Percentiles rank a stretch among this genome's conserved stretches.
phyloP scores from a whole-genome alignment of 2,329 filamentous ascomycete species.

The Aquanectria penicillioides region DNA sequence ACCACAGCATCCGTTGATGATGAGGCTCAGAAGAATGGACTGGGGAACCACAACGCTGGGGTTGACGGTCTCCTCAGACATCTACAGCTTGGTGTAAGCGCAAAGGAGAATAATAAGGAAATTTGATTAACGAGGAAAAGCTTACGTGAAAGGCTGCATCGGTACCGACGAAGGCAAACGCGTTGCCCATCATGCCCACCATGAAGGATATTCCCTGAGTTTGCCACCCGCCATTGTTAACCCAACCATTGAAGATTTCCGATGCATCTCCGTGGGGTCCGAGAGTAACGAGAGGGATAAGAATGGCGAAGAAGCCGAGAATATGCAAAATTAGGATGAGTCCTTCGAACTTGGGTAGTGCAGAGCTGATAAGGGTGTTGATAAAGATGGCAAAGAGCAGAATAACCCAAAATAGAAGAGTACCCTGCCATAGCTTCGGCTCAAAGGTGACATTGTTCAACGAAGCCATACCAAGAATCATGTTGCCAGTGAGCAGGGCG shows the following conservation, averaged over 20 bases:
- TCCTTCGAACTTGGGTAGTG: constrained; percentile 61
- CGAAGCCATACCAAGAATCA: constrained; percentile 50
- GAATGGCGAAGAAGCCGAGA: constrained; percentile 46
- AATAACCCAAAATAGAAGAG: constrained; percentile 59
- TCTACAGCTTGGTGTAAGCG: constrained; percentile 37
- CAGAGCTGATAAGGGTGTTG: constrained; percentile 58
- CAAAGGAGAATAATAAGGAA: no score
- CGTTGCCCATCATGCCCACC: constrained; percentile 55
- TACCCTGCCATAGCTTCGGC: constrained; percentile 57
- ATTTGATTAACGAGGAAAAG: not conserved
- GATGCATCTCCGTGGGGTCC: constrained; percentile 44
- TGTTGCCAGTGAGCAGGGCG: constrained; percentile 55
- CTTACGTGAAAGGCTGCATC: constrained; percentile 46
- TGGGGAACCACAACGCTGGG: constrained; percentile 60
- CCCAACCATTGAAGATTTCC: constrained; percentile 55
- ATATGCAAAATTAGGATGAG: constrained; percentile 61
- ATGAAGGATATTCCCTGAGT: constrained; percentile 56
- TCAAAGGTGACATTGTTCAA: constrained; percentile 50
- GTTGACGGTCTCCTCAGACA: constrained; percentile 59
- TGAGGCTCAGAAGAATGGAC: constrained; percentile 59
- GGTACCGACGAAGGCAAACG: constrained; percentile 47
- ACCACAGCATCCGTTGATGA: constrained; percentile 62
- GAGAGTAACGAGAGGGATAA: constrained; percentile 45
- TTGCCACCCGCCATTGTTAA: constrained; percentile 57
- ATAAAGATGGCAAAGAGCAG: constrained; percentile 57